Conservation (phyloP, 2,329 filamentous ascomycete genomes). For the Penicillium aurantiogriseum region DNA sequence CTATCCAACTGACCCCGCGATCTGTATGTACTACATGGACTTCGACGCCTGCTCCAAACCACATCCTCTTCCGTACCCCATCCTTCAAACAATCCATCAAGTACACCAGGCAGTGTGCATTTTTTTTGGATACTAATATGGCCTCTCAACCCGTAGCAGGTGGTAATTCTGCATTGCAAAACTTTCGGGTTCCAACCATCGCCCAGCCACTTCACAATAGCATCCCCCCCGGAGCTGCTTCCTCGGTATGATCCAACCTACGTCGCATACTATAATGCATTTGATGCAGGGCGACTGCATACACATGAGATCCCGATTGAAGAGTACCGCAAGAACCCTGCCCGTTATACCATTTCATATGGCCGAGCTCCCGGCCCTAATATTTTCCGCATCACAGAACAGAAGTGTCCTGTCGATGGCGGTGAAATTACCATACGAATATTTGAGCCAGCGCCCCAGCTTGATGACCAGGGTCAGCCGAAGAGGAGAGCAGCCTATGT, state of each 20-base stretch:
- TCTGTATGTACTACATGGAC: not conserved
- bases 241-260: conserved; percentile 43
- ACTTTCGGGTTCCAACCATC: conserved; percentile 23
- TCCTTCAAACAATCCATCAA: not conserved
- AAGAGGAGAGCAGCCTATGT: conserved; percentile 42
- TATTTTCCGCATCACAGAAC: conserved; percentile 41
- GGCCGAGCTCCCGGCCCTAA: conserved; percentile 40
- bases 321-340: conserved; percentile 40
- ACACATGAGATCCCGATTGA: conserved; percentile 45
- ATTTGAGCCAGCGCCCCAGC: conserved; percentile 36
- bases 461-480: conserved; percentile 24
- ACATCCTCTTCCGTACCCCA: not conserved
- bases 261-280: conserved; percentile 44
- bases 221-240: conserved; percentile 41
- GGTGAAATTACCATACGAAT: conserved; percentile 44
- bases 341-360: conserved; percentile 40
- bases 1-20: not conserved
- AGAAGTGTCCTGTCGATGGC: conserved; percentile 40
- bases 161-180: conserved; percentile 26
- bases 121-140: conserved; percentile 3
- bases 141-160: conserved; percentile 2
- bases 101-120: not conserved
- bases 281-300: conserved; percentile 43
- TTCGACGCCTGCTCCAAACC: not conserved
- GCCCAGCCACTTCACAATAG: conserved; percentile 43